Percentiles rank a stretch among this genome's conserved stretches.
These are phyloP conservation scores for Lecanicillium sp. DNA, from an alignment of 2,329 filamentous ascomycete genomes.

Conservation along the genomic window DNA sequence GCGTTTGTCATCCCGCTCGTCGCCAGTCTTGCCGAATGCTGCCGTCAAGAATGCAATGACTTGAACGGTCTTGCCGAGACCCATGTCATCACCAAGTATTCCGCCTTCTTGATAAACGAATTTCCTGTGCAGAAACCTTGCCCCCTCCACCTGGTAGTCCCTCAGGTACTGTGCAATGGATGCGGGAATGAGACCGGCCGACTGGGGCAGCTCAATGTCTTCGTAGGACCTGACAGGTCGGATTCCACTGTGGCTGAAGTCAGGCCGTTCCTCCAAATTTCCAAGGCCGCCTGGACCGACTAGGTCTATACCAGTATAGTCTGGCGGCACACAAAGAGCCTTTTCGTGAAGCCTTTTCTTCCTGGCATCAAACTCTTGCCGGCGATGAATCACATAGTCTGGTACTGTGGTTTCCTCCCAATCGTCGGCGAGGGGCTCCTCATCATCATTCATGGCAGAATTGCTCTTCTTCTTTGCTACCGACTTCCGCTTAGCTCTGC, in stretches of 20 bases:
- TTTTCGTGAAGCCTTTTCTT: conserved; percentile 51
- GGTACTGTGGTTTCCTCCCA: conserved; percentile 54
- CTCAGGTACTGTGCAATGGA: conserved; percentile 86
- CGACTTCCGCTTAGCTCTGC: conserved; percentile 24
- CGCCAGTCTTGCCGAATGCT: conserved; percentile 89
- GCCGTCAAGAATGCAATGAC: conserved; percentile 86
- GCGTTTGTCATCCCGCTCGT: conserved; percentile 74
- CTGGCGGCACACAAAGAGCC: conserved; percentile 69
- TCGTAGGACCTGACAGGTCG: conserved; percentile 62
- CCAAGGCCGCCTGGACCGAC: conserved; percentile 30
- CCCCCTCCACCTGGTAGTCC: conserved; percentile 84
- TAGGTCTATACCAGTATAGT: conserved; percentile 67
- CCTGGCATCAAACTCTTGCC: conserved; percentile 58
- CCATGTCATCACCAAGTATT: conserved; percentile 95
- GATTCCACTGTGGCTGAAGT: conserved; percentile 48
- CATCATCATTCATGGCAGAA: conserved; percentile 16
- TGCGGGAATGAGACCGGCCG: conserved; percentile 75
- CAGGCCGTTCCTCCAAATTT: conserved; percentile 57
- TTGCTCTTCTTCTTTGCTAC: conserved; percentile 18
- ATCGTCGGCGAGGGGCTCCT: conserved; percentile 32
- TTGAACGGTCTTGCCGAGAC: conserved; percentile 92
- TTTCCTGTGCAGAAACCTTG: conserved; percentile 73
- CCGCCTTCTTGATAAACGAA: conserved; percentile 90
- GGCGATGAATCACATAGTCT: conserved; percentile 62
- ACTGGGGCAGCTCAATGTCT: conserved; percentile 67